Base-by-base conservation (phyloP, 129 eudicot genomes). In the Heracleum sosnowskyi region DNA sequence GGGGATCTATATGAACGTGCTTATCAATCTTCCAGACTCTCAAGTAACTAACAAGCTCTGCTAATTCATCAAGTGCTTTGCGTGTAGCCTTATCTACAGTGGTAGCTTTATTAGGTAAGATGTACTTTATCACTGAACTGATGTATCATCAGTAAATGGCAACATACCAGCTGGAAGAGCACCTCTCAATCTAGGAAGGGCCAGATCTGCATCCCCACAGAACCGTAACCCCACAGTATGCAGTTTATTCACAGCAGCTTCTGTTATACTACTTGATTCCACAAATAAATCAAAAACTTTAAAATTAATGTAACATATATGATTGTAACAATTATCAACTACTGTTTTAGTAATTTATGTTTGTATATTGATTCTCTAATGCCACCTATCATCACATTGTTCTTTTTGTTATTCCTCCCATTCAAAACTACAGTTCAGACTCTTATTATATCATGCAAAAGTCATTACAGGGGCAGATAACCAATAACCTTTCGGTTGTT, bases 131-230 rank as follows among this genome's bases (percentile, higher is more conserved):
- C 63, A 11, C 66, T 74, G 69, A 49, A 57, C 15, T 66, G 40
- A 63, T 29, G 34, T 40, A 75, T 73, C 41, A 66, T 66, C 73
- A 60, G 57, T 26, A 15, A 70, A 76, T 62, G 73, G 71, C 45
- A 83, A 79, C 82, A 73, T 87, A 91, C 98, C 98, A 76, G 92
- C 84, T 73, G 96, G 96, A 81, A 94, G 97, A 66, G 98, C 98
- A 36, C 98, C 98, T 78, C 98, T 83, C 85, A 94, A 79, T 76
- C 97, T 90, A 40, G 98, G 97, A 83, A 94, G 92, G 62, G 93
- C 88, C 80, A 90, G 96, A 81, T 91, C 96, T 68, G 91, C 96
- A 87, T 69, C 85, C 62, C 93, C 98, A 84, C 98, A 94, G 77
- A 94, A 94, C 84, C 98, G 88, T 78, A 86, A 83, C 46, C 93